Conservation (phyloP, 768 basidiomycete genomes). For the Suillus luteus region DNA sequence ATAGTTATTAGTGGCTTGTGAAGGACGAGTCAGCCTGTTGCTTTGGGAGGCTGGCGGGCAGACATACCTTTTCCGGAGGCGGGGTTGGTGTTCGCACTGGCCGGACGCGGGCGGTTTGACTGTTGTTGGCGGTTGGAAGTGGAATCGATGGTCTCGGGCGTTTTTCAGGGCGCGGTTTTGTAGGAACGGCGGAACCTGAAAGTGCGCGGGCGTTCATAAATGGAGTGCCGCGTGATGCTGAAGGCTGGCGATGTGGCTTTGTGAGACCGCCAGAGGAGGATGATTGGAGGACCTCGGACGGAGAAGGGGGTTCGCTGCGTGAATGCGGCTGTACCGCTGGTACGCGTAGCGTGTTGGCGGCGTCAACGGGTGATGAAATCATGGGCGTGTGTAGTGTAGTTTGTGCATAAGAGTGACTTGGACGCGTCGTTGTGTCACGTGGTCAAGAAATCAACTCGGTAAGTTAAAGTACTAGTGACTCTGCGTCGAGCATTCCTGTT, state of each 20-base stretch:
- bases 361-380: not conserved
- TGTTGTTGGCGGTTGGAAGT: not conserved
- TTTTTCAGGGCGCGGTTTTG: constrained; percentile 1
- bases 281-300: not conserved
- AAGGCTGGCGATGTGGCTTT: constrained; percentile 4
- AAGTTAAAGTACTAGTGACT: too few species aligned
- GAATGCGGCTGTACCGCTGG: not conserved
- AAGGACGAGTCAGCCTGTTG: not conserved
- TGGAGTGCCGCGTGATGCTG: not conserved
- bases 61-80: constrained; percentile 2
- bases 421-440: constrained; percentile 27
- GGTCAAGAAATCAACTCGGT: constrained; percentile 26
- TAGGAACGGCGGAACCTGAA: not conserved
- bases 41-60: not conserved
- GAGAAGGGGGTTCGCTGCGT: constrained; percentile 2
- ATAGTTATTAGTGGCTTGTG: not conserved
- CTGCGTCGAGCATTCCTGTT: not conserved
- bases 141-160: not conserved
- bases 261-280: constrained; percentile 1
- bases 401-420: not conserved
- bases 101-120: not conserved
- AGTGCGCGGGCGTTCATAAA: constrained; percentile 1
- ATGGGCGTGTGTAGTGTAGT: not conserved
- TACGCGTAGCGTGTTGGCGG: constrained; percentile 1
- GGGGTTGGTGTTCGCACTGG: not conserved